Conservation (phyloP, 352 stramenopile genomes). For the Phytophthora sp. region DNA sequence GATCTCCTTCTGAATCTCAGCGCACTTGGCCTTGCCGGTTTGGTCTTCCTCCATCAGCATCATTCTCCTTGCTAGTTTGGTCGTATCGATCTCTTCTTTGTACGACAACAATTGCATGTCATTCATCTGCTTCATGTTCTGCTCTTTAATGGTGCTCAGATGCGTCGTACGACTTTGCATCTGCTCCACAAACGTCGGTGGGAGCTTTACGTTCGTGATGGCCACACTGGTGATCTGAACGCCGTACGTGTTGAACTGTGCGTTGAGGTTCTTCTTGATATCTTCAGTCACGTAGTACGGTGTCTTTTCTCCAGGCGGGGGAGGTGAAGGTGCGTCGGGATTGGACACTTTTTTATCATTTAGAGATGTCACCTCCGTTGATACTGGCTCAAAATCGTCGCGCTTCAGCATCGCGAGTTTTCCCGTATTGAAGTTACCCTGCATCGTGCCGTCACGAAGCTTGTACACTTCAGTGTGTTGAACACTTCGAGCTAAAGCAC, state of each 20-base stretch:
- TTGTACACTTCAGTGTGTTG: slow-evolving; percentile 90
- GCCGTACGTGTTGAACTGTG: slow-evolving; percentile 78
- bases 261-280: slow-evolving; percentile 77
- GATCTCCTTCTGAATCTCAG: slow-evolving; percentile 62
- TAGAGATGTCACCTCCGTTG: too few species aligned
- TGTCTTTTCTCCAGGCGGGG: slow-evolving; percentile 12
- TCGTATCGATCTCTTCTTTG: slow-evolving; percentile 62
- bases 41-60: slow-evolving; percentile 71
- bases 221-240: slow-evolving; percentile 77
- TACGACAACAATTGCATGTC: slow-evolving; percentile 78
- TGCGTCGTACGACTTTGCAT: slow-evolving; percentile 77
- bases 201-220: slow-evolving; percentile 79
- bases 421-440: slow-evolving; percentile 17
- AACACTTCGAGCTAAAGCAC: slow-evolving; percentile 79
- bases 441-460: slow-evolving; percentile 76
- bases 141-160: slow-evolving; percentile 67
- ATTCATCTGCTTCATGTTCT: slow-evolving; percentile 83
- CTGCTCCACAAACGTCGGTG: slow-evolving; percentile 60
- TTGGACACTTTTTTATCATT: slow-evolving; percentile 5
- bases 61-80: slow-evolving; percentile 58
- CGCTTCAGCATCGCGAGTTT: neutral
- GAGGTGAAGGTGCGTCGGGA: neutral
- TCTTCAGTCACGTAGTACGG: slow-evolving; percentile 66
- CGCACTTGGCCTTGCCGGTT: slow-evolving; percentile 54
- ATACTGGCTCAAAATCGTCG: neutral